Base-by-base conservation (phyloP, 2,329 filamentous ascomycete genomes). In the Cladophialophora bantiana region DNA sequence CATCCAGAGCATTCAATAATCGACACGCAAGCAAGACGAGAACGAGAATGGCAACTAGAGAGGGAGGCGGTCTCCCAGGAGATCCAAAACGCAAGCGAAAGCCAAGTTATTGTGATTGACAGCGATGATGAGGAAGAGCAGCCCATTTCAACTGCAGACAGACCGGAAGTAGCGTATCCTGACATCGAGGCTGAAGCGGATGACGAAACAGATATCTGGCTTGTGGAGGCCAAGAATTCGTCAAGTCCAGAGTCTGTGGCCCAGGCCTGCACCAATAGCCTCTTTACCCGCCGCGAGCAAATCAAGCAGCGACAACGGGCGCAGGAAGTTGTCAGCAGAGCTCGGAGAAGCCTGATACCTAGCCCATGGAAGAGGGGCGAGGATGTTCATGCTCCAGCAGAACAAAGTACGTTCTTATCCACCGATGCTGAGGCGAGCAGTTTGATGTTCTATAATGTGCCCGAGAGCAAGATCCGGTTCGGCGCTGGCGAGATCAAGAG, bases 151-250 rank as follows among this genome's bases (percentile, higher is more conserved):
- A 42, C 55, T 18, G 66, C 68, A 7, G 62, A 72, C 20, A 62
- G 69, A 32, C 61, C 62, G 45, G 58, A 56, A n/a, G 67, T 65
- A 53, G 52, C 52, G 35, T 67, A 67, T 42, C 15, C 34, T 20
- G 63, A 65, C 15, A 55, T 59, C 42, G 63, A 70, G 3, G 68
- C 70, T 10, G 57, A 66, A 9, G 54, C 63, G 15, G 78, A 78
- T 45, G 80, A 76, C 13, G 79, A 78, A 64, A 79, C 78, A 59
- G 81, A 83, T 61, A 83, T 83, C 34, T 83, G 82, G 82, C 80
- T 83, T 68, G 69, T 67, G 31, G 71, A 76, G 65, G 74, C 74
- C 13, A 77, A 79, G 69, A 78, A 81, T 70, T 77, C 80, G 57
- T 74, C 77, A 50, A 78, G 75, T 50, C 72, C 75, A 20, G 69